Evolutionary conservation across 805 yeast genomes (phyloP), one percentile per base, ranked within the genome.

Genomic region (Tetrapisispora arboricola): DNA sequence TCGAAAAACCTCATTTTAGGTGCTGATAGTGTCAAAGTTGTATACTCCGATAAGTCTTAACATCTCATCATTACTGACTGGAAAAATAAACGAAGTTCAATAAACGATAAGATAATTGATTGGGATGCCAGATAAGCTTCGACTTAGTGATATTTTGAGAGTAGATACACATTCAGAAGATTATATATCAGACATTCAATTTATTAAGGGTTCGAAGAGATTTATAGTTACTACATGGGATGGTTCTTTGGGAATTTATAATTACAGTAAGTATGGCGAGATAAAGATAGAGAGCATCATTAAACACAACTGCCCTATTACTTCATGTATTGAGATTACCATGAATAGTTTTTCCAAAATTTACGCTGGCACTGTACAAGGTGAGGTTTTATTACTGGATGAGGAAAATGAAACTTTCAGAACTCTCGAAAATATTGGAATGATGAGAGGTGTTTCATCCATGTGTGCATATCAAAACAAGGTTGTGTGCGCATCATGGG

Each of bases 401-500:
- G 54, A 70, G 34, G 80, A 73, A 40, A 69, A 71, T 42, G 55
- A 65, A 4, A 50, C 53, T 17, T 50, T 58, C 30, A 24, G 41
- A 35, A 39, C 25, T n/a, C 35, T 47, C 0, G 36, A 62, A 1
- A 64, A 64, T 8, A 46, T 50, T 12, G 49, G 38, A 11, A 78
- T 74, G 40, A 42, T 47, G 3, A 47, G 57, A 21, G 75, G 79
- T 9, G 52, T 78, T 57, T 49, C 52, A 58, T 32, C 35, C 15
- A 30, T 28, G 3, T 39, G 39, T 24, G n/a, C 36, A 9, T 26
- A 15, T 29, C 32, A 49, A 22, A 53, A 63, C 15, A 46, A 61
- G 1, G 40, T 80, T 2, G 57, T 77, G 1, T 65, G 78, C 2
- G 81, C 81, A 1, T 73, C 84, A 0, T 80, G 86, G 78, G 81